These are phyloP conservation scores for Magnolia changhungtana DNA, from an alignment of 164 flowering plant genomes.

Conservation along the genomic window DNA sequence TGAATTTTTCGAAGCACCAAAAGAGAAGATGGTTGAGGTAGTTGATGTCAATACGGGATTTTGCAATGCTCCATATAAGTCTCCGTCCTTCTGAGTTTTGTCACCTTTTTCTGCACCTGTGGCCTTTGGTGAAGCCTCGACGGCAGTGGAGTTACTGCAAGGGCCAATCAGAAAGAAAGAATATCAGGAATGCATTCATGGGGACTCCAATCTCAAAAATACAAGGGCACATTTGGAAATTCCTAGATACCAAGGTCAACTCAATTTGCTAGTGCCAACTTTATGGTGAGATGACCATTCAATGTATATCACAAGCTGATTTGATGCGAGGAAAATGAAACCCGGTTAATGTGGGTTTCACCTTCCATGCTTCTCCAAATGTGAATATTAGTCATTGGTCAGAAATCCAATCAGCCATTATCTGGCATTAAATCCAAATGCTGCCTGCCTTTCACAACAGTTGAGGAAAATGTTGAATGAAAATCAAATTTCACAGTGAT, in stretches of 20 bases:
- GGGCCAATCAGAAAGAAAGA: too few species aligned
- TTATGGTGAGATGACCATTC: too few species aligned
- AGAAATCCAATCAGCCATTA: too few species aligned
- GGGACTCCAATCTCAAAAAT: background rate
- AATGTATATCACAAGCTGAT: too few species aligned
- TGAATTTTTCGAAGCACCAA: constrained; percentile 29
- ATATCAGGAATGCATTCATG: background rate
- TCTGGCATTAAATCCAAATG: too few species aligned
- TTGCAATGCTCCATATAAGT: constrained; percentile 20
- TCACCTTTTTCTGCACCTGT: constrained; percentile 30
- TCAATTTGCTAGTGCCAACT: background rate
- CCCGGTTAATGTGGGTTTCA: too few species aligned
- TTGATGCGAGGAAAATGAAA: too few species aligned
- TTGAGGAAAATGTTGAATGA: too few species aligned
- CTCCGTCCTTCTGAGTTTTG: constrained; percentile 16
- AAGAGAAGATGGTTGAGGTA: constrained; percentile 24
- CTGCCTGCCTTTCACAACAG: too few species aligned
- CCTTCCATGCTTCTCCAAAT: too few species aligned
- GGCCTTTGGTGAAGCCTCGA: constrained; percentile 16
- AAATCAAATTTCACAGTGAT: too few species aligned
- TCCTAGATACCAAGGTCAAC: background rate
- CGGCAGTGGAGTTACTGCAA: constrained; percentile 30
- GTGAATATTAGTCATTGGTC: too few species aligned
- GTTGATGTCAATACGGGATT: constrained; percentile 27
- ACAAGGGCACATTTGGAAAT: background rate